Evolutionary conservation across 2,329 filamentous ascomycete species (phyloP).

Genomic region (Zymoseptoria brevis): DNA sequence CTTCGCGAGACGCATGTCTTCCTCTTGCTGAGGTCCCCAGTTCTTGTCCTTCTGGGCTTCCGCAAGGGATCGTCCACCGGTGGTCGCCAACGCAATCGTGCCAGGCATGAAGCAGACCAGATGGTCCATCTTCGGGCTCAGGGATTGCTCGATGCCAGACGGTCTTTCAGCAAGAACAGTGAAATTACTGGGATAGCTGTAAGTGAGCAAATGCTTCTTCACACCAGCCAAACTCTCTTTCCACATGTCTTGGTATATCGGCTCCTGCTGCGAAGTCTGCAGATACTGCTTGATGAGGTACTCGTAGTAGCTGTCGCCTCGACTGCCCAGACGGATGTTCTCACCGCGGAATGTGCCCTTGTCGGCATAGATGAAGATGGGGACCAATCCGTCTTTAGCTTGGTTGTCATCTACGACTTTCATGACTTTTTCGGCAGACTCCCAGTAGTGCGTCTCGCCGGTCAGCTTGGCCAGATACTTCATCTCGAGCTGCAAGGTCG

Average conservation of each 20-base stretch:
- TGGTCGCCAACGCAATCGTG: slow-evolving; percentile 83
- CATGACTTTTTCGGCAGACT: slow-evolving; percentile 85
- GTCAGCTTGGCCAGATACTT: slow-evolving; percentile 95
- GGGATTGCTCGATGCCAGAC: slow-evolving; percentile 54
- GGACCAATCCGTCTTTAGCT: slow-evolving; percentile 71
- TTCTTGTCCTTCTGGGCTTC: slow-evolving; percentile 61
- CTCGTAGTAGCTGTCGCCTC: slow-evolving; percentile 97
- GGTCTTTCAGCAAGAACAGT: slow-evolving; percentile 88
- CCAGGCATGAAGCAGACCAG: slow-evolving; percentile 96
- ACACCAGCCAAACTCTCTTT: slow-evolving; percentile 75
- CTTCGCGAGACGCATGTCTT: slow-evolving; percentile 76
- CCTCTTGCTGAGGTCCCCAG: slow-evolving; percentile 74
- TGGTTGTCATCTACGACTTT: slow-evolving; percentile 78
- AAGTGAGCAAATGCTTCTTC: slow-evolving; percentile 85
- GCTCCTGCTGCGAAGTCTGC: slow-evolving; percentile 80
- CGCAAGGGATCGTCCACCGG: slow-evolving; percentile 65
- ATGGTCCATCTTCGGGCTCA: slow-evolving; percentile 95
- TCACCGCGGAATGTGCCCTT: slow-evolving; percentile 70
- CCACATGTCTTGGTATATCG: slow-evolving; percentile 88
- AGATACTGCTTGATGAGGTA: slow-evolving; percentile 98
- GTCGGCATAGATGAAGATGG: slow-evolving; percentile 80
- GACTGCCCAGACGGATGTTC: slow-evolving; percentile 85
- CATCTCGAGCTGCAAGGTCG: slow-evolving; percentile 88
- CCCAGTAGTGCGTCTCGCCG: slow-evolving; percentile 87
- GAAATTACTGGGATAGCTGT: slow-evolving; percentile 69